Base-by-base conservation (phyloP, 2,329 filamentous ascomycete species). In the Epichloe baconii region DNA sequence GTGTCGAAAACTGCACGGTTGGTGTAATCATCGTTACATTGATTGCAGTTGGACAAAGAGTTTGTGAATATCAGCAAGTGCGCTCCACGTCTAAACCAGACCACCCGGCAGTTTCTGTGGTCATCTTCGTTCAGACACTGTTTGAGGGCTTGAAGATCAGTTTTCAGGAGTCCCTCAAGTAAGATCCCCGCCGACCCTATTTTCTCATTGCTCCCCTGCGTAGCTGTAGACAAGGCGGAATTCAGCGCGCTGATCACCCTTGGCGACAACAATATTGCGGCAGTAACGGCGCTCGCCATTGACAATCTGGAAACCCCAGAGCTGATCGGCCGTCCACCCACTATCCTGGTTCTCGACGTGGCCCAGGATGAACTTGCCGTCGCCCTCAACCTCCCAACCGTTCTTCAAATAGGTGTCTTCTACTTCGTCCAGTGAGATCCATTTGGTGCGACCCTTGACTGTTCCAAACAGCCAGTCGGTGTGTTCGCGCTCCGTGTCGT, bases 381-480 rank as follows among this genome's bases (percentile, higher is more conserved):
- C 74, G 2, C 74, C 71, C 54, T 78, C 80, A 48, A 75, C 71
- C 15, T 79, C 60, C 76, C 84, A 89, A 34, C 77, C 78, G 47
- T 73, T 66, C 55, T 71, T 73, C 50, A 83, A 71, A 52, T 69
- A 79, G 4, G 72, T 77, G 59, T 83, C 78, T n/a, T 70, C 64
- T 38, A 80, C 65, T 17, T 76, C 73, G 17, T 67, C 71, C 19
- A 68, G 62, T 11, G 59, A 62, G 53, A 78, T 57, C 63, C 75
- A 81, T 44, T 71, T 68, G 43, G 75, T 79, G 54, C 73, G 74
- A 52, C 85, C 86, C 48, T 72, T 71, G 55, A 93, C 76, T 51
- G 69, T 71, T 53, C 89, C 89, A 65, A 94, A 95, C 57, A 95
- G 78, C 74, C 82, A 83, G 72, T 95, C 88, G 23, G 70, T 71